Evolutionary conservation across 139 green algal genomes (phyloP).

Genomic region (Gonium pectorale): DNA sequence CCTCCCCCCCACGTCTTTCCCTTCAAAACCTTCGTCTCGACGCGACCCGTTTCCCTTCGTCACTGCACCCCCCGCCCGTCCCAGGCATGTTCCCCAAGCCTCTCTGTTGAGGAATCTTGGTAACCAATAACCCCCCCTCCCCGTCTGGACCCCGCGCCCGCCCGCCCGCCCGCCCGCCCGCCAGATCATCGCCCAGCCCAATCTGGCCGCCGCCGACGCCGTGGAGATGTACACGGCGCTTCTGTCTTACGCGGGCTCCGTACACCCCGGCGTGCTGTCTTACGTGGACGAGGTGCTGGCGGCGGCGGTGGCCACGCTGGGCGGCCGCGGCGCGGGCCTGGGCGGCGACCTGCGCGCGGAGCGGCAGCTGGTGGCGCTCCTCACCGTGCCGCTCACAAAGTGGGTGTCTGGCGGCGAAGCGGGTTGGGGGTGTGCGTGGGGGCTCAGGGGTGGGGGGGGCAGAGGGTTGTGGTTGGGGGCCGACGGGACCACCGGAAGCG

Average conservation of each 20-base stretch:
- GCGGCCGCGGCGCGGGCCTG: conserved; percentile 32
- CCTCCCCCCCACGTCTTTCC: too few species aligned
- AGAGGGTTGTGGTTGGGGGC: too few species aligned
- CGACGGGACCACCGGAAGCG: too few species aligned
- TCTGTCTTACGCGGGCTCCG: conserved; percentile 80
- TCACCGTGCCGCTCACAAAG: conserved; percentile 84
- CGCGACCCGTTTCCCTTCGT: too few species aligned
- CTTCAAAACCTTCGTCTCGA: too few species aligned
- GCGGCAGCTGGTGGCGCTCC: conserved; percentile 84
- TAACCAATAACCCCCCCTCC: too few species aligned
- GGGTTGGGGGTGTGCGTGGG: not conserved
- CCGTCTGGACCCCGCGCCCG: too few species aligned
- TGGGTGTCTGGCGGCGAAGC: not conserved
- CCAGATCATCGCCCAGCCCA: conserved; percentile 25
- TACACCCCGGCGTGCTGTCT: conserved; percentile 60
- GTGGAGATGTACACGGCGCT: conserved; percentile 90
- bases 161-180: not conserved
- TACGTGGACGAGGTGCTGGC: conserved; percentile 68
- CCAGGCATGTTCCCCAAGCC: too few species aligned
- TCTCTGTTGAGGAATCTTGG: too few species aligned
- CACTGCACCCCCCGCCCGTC: too few species aligned
- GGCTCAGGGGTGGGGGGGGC: too few species aligned
- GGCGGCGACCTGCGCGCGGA: conserved; percentile 75
- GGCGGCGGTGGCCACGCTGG: conserved; percentile 43
- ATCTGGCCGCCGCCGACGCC: not conserved